Conservation (phyloP, 495 filamentous ascomycete genomes). For the Aspergillus sclerotiicarbonarius region DNA sequence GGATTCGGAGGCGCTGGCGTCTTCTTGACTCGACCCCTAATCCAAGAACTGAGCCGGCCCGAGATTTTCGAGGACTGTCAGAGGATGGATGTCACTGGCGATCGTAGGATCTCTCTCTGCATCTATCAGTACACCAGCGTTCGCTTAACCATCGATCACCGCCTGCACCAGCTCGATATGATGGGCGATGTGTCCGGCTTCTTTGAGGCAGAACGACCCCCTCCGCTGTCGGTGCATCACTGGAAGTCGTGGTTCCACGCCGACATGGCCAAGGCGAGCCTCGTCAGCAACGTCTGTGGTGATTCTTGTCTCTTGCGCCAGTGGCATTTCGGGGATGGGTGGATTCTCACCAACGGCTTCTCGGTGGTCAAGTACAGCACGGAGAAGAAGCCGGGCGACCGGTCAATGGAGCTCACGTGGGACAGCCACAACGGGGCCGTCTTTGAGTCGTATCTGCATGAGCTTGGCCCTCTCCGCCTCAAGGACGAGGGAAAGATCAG, state of each 20-base stretch:
- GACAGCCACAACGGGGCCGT: slow-evolving; percentile 38
- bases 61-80: slow-evolving; percentile 38
- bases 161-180: slow-evolving; percentile 53
- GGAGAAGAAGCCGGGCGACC: slow-evolving; percentile 27
- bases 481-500: slow-evolving; percentile 40
- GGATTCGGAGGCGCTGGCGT: slow-evolving; percentile 62
- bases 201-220: slow-evolving; percentile 52
- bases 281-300: slow-evolving; percentile 53
- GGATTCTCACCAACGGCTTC: slow-evolving; percentile 58
- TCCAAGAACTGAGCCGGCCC: slow-evolving; percentile 34
- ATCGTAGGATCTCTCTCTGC: slow-evolving; percentile 52
- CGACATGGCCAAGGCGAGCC: slow-evolving; percentile 48
- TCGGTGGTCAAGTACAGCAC: slow-evolving; percentile 52
- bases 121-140: slow-evolving; percentile 49
- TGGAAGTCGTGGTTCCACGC: slow-evolving; percentile 58
- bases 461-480: slow-evolving; percentile 40
- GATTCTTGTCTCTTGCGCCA: slow-evolving; percentile 55
- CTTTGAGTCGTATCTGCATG: slow-evolving; percentile 41
- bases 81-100: slow-evolving; percentile 42
- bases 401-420: slow-evolving; percentile 49
- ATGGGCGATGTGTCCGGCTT: slow-evolving; percentile 51
- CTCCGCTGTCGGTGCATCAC: slow-evolving; percentile 57
- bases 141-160: slow-evolving; percentile 49
- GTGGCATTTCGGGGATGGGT: slow-evolving; percentile 55
- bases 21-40: slow-evolving; percentile 53